Evolutionary conservation across 768 basidiomycete genomes (phyloP).

Genomic region (Antrodiella citrinella): DNA sequence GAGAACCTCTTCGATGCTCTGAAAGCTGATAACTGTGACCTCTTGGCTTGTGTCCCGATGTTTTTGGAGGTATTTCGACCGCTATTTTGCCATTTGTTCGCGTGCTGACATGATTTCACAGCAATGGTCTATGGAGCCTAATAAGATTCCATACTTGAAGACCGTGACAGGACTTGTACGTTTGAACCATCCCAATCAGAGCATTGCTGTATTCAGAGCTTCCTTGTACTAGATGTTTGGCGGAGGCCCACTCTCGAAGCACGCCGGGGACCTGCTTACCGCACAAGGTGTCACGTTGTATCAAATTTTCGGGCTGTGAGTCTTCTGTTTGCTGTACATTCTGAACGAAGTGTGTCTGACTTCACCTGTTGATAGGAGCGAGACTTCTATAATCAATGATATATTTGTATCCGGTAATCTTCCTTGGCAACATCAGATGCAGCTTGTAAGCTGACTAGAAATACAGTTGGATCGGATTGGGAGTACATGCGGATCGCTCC

Average conservation of each 20-base stretch:
- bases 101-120: neutral
- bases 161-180: conserved; percentile 17
- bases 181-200: no score
- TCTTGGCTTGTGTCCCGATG: conserved; percentile 23
- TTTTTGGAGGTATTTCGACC: conserved; percentile 24
- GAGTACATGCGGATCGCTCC: conserved; percentile 15
- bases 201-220: no score
- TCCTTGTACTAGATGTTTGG: conserved; percentile 20
- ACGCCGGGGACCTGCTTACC: conserved; percentile 18
- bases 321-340: no score
- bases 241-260: conserved; percentile 21
- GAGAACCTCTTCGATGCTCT: conserved; percentile 21
- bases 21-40: conserved; percentile 14
- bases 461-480: no score
- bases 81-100: neutral
- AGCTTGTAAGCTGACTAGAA: no score
- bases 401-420: conserved; percentile 15
- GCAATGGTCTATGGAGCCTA: conserved; percentile 18
- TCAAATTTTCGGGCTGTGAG: conserved; percentile 17
- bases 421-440: no score
- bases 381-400: conserved; percentile 16
- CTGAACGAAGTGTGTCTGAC: no score
- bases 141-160: conserved; percentile 14
- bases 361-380: conserved; percentile 10
- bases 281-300: conserved; percentile 16